Conservation (phyloP, 257 asterid species). For the Solanum verrucosum region DNA sequence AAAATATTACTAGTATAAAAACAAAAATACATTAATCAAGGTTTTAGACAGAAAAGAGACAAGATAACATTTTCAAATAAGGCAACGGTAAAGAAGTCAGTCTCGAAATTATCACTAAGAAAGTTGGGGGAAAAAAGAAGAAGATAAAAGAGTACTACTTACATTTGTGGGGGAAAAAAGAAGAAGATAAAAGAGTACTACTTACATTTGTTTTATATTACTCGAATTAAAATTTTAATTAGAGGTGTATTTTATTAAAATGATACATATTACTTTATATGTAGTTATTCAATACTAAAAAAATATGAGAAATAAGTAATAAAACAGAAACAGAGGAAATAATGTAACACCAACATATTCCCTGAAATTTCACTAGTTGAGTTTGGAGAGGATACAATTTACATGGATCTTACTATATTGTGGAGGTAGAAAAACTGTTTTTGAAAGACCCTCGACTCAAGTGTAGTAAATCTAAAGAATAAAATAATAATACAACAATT, state of each 20-base stretch:
- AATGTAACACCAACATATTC: too few relatives aligned
- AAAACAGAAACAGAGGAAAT: neutral
- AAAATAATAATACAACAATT: too few relatives aligned
- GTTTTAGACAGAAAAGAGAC: neutral
- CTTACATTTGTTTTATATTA: neutral
- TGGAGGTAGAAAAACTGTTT: neutral
- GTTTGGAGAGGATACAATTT: neutral
- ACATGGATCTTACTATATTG: neutral
- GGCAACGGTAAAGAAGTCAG: conserved; percentile 2
- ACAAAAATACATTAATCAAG: neutral
- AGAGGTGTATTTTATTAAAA: neutral
- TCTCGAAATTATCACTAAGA: neutral
- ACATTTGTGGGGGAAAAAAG: neutral
- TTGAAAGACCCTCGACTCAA: too few relatives aligned
- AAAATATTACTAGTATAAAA: neutral
- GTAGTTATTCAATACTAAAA: too few relatives aligned
- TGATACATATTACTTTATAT: too few relatives aligned
- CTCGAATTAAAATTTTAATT: neutral
- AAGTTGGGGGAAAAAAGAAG: neutral
- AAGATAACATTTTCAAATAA: neutral
- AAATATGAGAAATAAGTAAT: neutral
- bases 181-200: neutral
- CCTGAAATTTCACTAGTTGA: too few relatives aligned
- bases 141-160: neutral
- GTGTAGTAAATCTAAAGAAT: too few relatives aligned